Conservation (phyloP, 2,329 filamentous ascomycete species). For the Colletotrichum sp. region DNA sequence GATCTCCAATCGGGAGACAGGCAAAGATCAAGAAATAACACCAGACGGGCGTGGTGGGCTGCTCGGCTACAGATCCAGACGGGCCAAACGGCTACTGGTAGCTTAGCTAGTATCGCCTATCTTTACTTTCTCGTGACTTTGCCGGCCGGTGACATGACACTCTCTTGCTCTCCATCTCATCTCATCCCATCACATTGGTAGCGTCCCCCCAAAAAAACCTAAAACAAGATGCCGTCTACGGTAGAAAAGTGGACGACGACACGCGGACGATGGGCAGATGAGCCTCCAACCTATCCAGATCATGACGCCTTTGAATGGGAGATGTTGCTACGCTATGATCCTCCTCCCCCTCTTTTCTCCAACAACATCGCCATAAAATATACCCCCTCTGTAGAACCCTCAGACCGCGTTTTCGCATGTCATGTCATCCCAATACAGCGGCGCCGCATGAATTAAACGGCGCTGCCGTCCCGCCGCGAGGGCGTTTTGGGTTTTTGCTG, state of each 20-base stretch:
- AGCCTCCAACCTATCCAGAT: background rate
- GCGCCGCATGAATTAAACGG: background rate
- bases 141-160: background rate
- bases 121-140: background rate
- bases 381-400: background rate
- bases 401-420: background rate
- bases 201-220: background rate
- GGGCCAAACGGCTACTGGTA: background rate
- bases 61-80: background rate
- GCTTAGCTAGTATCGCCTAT: background rate
- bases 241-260: background rate
- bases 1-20: background rate
- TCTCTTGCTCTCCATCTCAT: background rate
- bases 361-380: background rate
- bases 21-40: background rate
- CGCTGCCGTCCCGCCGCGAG: background rate
- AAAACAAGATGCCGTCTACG: background rate
- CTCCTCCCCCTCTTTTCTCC: background rate
- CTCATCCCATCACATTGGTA: background rate
- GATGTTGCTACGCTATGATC: background rate
- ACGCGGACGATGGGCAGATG: background rate
- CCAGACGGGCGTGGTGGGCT: background rate
- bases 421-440: background rate
- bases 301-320: background rate
- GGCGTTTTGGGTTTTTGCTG: background rate